A percentile compares a stretch with the other conserved stretches of the same genome.
Evolutionary conservation across 495 filamentous ascomycete species (phyloP).

Genomic region (Aspergillus saccharolyticus): DNA sequence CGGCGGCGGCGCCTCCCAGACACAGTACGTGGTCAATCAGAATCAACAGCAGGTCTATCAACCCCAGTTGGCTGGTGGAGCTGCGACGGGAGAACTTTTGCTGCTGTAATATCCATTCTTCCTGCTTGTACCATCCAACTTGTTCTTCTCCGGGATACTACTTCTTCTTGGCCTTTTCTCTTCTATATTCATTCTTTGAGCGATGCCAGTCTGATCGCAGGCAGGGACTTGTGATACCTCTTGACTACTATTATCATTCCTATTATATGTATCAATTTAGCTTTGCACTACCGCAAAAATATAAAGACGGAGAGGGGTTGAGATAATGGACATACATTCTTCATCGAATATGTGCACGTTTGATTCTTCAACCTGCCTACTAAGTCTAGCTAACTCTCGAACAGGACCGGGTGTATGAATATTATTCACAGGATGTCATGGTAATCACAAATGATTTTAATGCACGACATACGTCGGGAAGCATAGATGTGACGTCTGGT

Average conservation of each 20-base stretch:
- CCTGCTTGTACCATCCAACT: constrained; percentile 7
- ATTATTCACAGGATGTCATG: background rate
- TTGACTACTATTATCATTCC: background rate
- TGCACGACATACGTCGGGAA: background rate
- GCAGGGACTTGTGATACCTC: constrained; percentile 18
- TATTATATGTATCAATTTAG: background rate
- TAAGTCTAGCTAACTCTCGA: background rate
- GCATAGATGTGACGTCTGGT: background rate
- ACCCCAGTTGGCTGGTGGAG: constrained; percentile 44
- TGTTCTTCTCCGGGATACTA: constrained; percentile 17
- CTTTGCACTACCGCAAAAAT: background rate
- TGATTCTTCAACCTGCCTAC: too few relatives aligned
- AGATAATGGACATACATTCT: background rate
- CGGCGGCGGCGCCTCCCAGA: constrained; percentile 34
- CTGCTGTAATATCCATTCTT: constrained; percentile 33
- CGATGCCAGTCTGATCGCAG: background rate
- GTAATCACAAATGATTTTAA: background rate
- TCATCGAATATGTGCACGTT: background rate
- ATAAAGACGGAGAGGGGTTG: background rate
- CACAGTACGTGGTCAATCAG: constrained; percentile 51
- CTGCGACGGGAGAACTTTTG: constrained; percentile 47
- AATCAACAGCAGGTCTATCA: constrained; percentile 51
- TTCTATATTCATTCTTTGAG: background rate
- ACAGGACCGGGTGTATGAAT: background rate
- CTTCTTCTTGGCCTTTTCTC: constrained; percentile 6